These are phyloP conservation scores for Clarireedia monteithiana DNA, from an alignment of 2,329 filamentous ascomycete genomes.

Conservation along the genomic window DNA sequence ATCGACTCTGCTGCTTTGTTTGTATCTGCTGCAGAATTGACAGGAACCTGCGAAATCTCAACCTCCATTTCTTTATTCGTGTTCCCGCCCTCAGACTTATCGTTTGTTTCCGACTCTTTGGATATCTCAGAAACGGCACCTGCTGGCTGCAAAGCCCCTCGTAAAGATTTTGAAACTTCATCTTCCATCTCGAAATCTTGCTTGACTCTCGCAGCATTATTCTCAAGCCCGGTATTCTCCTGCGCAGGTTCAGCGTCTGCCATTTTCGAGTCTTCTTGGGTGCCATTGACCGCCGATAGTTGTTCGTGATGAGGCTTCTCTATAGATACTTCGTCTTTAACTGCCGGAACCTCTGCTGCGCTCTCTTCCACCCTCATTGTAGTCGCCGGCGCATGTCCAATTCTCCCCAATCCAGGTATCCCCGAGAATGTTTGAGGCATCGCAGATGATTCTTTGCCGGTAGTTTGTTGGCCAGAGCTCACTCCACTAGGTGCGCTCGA, in stretches of 20 bases:
- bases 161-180: background rate
- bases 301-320: background rate
- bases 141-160: background rate
- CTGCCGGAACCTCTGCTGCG: background rate
- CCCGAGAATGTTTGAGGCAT: background rate
- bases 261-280: background rate
- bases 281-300: background rate
- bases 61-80: background rate
- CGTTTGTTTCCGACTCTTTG: background rate
- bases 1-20: background rate
- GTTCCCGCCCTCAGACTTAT: background rate
- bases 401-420: slow-evolving; percentile 10
- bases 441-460: background rate
- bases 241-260: background rate
- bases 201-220: too few species aligned
- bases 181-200: background rate
- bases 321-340: background rate
- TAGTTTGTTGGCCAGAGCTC: background rate
- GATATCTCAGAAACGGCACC: background rate
- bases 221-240: background rate
- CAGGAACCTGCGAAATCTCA: background rate
- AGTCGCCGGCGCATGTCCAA: slow-evolving; percentile 6
- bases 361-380: background rate
- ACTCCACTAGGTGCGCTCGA: background rate
- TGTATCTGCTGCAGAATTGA: background rate